Base-by-base conservation (phyloP, 2,329 filamentous ascomycete genomes). In the Alternaria sp. region DNA sequence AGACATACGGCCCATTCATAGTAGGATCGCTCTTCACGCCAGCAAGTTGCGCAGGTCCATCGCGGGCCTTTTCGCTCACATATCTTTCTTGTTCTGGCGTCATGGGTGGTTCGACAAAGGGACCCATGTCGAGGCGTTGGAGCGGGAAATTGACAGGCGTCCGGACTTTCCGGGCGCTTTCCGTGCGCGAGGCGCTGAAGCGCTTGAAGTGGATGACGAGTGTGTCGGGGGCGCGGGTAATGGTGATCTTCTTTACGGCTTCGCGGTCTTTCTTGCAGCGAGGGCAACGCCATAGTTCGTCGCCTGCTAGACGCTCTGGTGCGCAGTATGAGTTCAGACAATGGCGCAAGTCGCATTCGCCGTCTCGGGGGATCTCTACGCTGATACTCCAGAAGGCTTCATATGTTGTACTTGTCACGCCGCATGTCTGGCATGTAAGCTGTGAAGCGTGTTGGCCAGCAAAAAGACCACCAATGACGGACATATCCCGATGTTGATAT, bases 381-480 rank as follows among this genome's bases (percentile, higher is more conserved):
- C 88, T 90, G 63, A 91, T 88, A 62, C 89, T 88, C 77, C 91
- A 91, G 71, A 95, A 91, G 6, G 88, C 86, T 69, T 90, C 88
- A 72, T 90, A 90, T 3, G 88, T 90, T 0, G 89, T 91, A 36
- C 86, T 89, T 0, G 88, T 90, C 46, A 85, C 84, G 36, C 83
- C 83, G 73, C 89, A 91, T 15, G 86, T 87, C 8, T 86, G 84
- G 72, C 89, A 91, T 12, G 83, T 85, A 4, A 91, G 80, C 52
- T 86, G 84, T 44, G 87, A 89, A 21, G 87, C 87, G 73, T 90
- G 87, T 72, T 91, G 87, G 3, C 91, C 91, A 5, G 91, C 91
- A 83, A 95, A 97, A 70, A 95, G 88, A 45, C 88, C 88, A 64
- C 92, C 91, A 61, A 97, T 87, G 61, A 93, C 89, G n/a, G 91